A percentile compares a stretch with the other conserved stretches of the same genome.
Conservation (phyloP, 805 yeast genomes). For the Wickerhamiella kurtzmanii region DNA sequence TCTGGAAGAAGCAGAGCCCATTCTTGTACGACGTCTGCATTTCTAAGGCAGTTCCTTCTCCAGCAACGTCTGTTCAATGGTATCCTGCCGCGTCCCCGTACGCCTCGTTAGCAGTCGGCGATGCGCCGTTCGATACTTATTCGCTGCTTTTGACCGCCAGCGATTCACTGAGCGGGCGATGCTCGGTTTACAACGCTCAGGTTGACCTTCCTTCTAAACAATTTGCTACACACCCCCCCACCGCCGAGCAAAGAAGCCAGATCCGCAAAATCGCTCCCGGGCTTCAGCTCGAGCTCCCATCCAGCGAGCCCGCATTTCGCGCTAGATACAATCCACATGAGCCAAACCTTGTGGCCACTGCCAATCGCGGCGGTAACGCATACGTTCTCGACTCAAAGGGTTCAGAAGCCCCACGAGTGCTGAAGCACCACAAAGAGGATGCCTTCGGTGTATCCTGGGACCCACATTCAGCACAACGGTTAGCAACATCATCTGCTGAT, state of each 20-base stretch:
- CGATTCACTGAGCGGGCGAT: slow-evolving; percentile 25
- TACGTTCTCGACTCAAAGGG: slow-evolving; percentile 20
- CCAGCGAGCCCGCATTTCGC: slow-evolving; percentile 6
- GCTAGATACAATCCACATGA: slow-evolving; percentile 40
- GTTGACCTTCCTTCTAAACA: slow-evolving; percentile 24
- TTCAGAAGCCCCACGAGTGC: slow-evolving; percentile 20
- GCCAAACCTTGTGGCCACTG: slow-evolving; percentile 38
- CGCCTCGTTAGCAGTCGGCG: background rate
- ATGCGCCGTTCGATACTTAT: slow-evolving; percentile 24
- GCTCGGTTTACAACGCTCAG: slow-evolving; percentile 31
- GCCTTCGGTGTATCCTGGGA: slow-evolving; percentile 69
- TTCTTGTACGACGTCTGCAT: slow-evolving; percentile 42
- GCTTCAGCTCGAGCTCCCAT: slow-evolving; percentile 5
- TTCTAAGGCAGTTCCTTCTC: slow-evolving; percentile 46
- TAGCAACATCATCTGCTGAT: slow-evolving; percentile 58
- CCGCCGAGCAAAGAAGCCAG: background rate
- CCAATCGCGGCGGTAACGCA: slow-evolving; percentile 31
- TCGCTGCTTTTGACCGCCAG: slow-evolving; percentile 49
- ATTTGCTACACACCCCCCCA: background rate
- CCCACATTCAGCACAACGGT: slow-evolving; percentile 27
- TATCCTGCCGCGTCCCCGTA: slow-evolving; percentile 33
- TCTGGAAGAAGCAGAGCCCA: slow-evolving; percentile 55
- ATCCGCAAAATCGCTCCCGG: slow-evolving; percentile 1
- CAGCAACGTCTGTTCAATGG: slow-evolving; percentile 49
- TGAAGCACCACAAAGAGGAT: slow-evolving; percentile 46